Evolutionary conservation across 2,329 filamentous ascomycete genomes (phyloP).

Genomic region (Curvularia eragrostidis): DNA sequence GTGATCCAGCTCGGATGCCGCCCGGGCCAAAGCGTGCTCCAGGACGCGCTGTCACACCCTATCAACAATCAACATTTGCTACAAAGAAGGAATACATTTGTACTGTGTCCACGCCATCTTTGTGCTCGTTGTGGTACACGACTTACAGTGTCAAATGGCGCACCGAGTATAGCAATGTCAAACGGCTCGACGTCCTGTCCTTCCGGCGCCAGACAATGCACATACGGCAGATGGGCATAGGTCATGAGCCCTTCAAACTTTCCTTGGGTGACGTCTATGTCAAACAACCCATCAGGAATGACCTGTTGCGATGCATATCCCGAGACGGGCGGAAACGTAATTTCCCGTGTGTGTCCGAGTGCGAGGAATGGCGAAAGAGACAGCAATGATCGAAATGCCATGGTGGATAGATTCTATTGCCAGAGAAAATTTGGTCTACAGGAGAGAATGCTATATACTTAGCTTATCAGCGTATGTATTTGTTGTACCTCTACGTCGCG

Average conservation of each 20-base stretch:
- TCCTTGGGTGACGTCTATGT: conserved; percentile 39
- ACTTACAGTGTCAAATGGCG: conserved; percentile 58
- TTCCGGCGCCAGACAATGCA: conserved; percentile 53
- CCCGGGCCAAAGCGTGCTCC: conserved; percentile 61
- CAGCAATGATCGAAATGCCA: conserved; percentile 8
- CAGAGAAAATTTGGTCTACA: neutral
- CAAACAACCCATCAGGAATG: conserved; percentile 26
- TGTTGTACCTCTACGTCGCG: conserved; percentile 6
- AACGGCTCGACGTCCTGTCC: conserved; percentile 50
- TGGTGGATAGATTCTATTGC: neutral
- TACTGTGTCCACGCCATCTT: neutral
- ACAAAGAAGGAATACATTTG: neutral
- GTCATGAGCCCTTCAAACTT: conserved; percentile 55
- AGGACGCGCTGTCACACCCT: conserved; percentile 60
- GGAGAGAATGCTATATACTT: neutral
- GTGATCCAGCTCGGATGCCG: conserved; percentile 60
- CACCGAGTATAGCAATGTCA: conserved; percentile 59
- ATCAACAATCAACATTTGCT: conserved; percentile 11
- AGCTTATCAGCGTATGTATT: neutral
- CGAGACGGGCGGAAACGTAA: conserved; percentile 53
- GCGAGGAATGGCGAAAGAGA: neutral
- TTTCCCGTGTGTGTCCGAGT: conserved; percentile 45
- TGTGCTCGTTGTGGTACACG: neutral
- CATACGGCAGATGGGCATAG: conserved; percentile 58
- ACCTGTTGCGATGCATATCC: conserved; percentile 46